Conservation (phyloP, 2,329 filamentous ascomycete species). For the Chaetomium sp. region DNA sequence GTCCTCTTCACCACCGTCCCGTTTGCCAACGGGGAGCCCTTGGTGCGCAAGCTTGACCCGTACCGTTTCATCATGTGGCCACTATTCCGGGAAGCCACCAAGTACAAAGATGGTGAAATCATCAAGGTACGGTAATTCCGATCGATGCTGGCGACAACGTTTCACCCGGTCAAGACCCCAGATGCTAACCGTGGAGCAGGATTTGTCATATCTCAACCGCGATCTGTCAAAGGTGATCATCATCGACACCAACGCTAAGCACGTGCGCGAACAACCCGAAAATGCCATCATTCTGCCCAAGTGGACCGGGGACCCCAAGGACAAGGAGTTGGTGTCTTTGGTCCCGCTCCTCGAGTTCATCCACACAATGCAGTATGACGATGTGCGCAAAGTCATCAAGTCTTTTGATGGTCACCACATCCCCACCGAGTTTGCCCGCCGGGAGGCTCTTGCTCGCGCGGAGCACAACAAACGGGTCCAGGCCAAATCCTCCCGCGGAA, state of each 20-base stretch:
- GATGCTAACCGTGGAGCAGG: constrained; percentile 52
- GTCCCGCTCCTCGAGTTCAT: constrained; percentile 98
- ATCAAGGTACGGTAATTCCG: constrained; percentile 71
- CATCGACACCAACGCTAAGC: constrained; percentile 80
- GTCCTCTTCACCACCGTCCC: constrained; percentile 93
- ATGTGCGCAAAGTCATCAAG: constrained; percentile 83
- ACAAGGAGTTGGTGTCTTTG: constrained; percentile 82
- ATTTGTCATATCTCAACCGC: constrained; percentile 96
- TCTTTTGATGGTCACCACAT: constrained; percentile 90
- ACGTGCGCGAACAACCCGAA: constrained; percentile 89
- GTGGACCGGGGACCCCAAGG: constrained; percentile 81
- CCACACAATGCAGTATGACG: constrained; percentile 86
- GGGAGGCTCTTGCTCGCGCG: constrained; percentile 82
- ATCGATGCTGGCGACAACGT: neutral
- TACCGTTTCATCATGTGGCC: constrained; percentile 96
- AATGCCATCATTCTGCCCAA: constrained; percentile 91
- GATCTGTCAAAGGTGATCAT: constrained; percentile 94
- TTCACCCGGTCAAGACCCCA: neutral
- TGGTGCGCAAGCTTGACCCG: constrained; percentile 91
- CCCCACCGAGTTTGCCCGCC: constrained; percentile 82
- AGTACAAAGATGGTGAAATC: constrained; percentile 93
- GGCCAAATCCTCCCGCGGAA: constrained; percentile 59
- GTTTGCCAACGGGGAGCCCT: constrained; percentile 78
- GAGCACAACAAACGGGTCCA: constrained; percentile 80
- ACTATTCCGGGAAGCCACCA: constrained; percentile 92